A percentile compares a stretch with the other conserved stretches of the same genome.
These are phyloP conservation scores for Pelargonium fulgidum DNA, from an alignment of 441 rosid species.

Conservation along the genomic window DNA sequence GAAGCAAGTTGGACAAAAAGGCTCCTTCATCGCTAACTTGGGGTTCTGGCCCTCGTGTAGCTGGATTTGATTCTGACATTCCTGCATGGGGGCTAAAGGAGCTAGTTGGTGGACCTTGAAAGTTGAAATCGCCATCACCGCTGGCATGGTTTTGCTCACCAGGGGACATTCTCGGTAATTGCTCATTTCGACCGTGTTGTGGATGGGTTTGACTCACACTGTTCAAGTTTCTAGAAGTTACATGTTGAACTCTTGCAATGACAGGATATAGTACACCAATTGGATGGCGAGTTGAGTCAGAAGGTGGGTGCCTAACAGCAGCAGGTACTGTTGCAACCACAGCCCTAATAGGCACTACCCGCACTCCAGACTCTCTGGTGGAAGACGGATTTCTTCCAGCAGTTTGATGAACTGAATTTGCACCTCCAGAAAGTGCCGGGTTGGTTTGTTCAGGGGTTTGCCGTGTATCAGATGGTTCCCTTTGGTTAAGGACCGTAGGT, in stretches of 20 bases:
- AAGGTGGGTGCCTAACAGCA: conserved; percentile 5
- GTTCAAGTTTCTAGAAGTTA: conserved; percentile 3
- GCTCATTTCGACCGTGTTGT: too few species aligned
- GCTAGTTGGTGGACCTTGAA: conserved; percentile 22
- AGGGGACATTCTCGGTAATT: conserved; percentile 9
- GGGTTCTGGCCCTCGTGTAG: conserved; percentile 20
- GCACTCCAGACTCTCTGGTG: conserved; percentile 2
- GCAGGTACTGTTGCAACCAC: conserved; percentile 5
- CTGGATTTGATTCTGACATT: conserved; percentile 23
- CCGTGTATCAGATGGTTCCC: neutral
- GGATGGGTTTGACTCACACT: neutral
- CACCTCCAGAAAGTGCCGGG: neutral
- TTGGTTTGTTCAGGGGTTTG: conserved; percentile 4
- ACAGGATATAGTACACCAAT: conserved; percentile 6
- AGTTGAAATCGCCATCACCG: conserved; percentile 10
- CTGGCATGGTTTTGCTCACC: conserved; percentile 20
- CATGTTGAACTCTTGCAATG: conserved; percentile 1
- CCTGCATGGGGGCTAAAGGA: conserved; percentile 22
- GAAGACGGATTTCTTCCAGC: conserved; percentile 7
- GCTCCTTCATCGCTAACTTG: conserved; percentile 23
- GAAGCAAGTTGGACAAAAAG: conserved; percentile 32
- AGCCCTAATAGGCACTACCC: conserved; percentile 5
- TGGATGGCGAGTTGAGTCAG: conserved; percentile 6
- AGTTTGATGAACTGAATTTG: neutral
- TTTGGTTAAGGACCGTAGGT: neutral